These are phyloP conservation scores for Chimonanthus praecox DNA, from an alignment of 164 flowering plant species.

Conservation along the genomic window DNA sequence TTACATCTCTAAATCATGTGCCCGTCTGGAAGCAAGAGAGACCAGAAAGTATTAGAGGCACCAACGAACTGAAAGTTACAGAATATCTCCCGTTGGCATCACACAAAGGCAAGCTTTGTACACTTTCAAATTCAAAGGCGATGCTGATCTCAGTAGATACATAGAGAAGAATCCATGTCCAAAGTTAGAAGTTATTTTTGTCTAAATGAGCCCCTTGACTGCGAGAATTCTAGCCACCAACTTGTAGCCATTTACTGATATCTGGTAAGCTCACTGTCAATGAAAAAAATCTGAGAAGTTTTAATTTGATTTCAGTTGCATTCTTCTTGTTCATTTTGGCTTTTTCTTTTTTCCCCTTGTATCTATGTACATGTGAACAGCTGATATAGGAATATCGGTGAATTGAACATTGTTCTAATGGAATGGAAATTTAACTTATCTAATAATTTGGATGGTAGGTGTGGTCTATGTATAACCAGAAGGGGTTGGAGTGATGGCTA, in stretches of 20 bases:
- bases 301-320: not conserved
- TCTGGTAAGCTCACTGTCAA: no score
- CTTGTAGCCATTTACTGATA: not conserved
- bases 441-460: no score
- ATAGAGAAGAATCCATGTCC: constrained; percentile 72
- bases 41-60: constrained; percentile 68
- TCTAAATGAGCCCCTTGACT: constrained; percentile 19
- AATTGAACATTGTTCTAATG: not conserved
- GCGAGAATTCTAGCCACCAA: not conserved
- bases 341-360: not conserved
- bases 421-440: no score
- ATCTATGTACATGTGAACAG: not conserved
- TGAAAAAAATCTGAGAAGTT: not conserved
- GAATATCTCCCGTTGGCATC: constrained; percentile 77
- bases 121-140: constrained; percentile 54
- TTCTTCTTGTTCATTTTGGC: not conserved
- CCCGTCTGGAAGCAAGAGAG: constrained; percentile 89
- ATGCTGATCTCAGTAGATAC: constrained; percentile 46
- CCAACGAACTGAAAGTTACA: constrained; percentile 62
- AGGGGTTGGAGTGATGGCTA: no score
- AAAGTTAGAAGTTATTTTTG: constrained; percentile 87
- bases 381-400: not conserved
- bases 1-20: constrained; percentile 56
- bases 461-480: not conserved
- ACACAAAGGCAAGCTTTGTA: constrained; percentile 91